A percentile compares a stretch with the other conserved stretches of the same genome.
These are phyloP conservation scores for Kazachstania psychrophila DNA, from an alignment of 805 yeast genomes.

Conservation along the genomic window DNA sequence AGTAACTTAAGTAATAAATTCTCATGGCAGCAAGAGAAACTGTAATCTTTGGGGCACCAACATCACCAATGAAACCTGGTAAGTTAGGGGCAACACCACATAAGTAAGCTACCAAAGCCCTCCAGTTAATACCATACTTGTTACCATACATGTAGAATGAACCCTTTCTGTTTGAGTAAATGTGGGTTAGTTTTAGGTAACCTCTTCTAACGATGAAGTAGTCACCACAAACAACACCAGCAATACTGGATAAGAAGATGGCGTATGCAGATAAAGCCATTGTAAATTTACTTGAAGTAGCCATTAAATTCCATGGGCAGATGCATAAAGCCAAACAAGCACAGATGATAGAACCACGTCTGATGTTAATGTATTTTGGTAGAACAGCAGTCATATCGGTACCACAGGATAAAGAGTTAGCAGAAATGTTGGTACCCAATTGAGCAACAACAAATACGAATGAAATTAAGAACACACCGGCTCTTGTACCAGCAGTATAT, in stretches of 20 bases:
- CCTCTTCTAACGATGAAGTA: constrained; percentile 68
- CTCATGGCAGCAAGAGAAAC: constrained; percentile 66
- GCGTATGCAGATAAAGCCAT: constrained; percentile 75
- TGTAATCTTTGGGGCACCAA: constrained; percentile 44
- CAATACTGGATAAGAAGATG: constrained; percentile 76
- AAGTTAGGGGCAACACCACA: constrained; percentile 34
- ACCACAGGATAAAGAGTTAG: constrained; percentile 65
- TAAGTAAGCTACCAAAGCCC: constrained; percentile 61
- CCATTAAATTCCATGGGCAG: constrained; percentile 76
- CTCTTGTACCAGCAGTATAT: constrained; percentile 43
- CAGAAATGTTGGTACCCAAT: constrained; percentile 68
- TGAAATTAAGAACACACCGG: constrained; percentile 67
- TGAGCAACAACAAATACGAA: constrained; percentile 70
- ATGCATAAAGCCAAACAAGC: constrained; percentile 61
- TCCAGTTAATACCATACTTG: constrained; percentile 59
- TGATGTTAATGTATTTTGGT: constrained; percentile 57
- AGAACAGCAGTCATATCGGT: constrained; percentile 61
- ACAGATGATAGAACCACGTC: constrained; percentile 76
- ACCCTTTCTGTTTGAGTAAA: constrained; percentile 39
- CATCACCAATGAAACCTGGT: constrained; percentile 38
- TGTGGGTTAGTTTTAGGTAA: constrained; percentile 47
- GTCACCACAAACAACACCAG: constrained; percentile 66
- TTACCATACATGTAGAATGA: constrained; percentile 45
- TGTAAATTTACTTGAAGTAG: constrained; percentile 63
- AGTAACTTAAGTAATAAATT: constrained; percentile 61